Conservation (phyloP, 192 early-diverging fungal genomes). For the Backusella australiensis region DNA sequence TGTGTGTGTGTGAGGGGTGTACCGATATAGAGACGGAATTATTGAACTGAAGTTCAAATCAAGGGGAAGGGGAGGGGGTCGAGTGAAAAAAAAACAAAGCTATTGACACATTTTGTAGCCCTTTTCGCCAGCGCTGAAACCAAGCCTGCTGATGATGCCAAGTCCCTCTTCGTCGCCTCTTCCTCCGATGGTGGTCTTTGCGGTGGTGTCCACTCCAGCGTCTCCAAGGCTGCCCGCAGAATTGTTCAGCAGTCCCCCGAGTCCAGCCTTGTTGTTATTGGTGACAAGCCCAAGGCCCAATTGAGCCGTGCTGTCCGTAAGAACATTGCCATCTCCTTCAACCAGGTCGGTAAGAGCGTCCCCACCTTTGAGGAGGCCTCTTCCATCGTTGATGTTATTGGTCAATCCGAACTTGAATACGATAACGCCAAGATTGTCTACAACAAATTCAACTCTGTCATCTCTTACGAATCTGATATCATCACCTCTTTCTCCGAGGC, state of each 20-base stretch:
- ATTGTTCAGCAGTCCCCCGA: slow-evolving; percentile 57
- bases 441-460: slow-evolving; percentile 93
- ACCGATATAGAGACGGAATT: background rate
- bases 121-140: slow-evolving; percentile 75
- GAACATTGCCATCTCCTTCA: slow-evolving; percentile 86
- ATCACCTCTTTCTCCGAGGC: slow-evolving; percentile 65
- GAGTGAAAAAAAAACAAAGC: background rate
- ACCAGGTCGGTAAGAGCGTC: slow-evolving; percentile 86
- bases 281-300: slow-evolving; percentile 94
- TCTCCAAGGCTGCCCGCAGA: slow-evolving; percentile 80
- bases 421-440: slow-evolving; percentile 83
- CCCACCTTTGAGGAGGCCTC: slow-evolving; percentile 89
- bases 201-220: slow-evolving; percentile 96
- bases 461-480: slow-evolving; percentile 83
- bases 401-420: slow-evolving; percentile 57
- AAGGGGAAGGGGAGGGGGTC: background rate
- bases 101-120: slow-evolving; percentile 41
- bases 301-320: slow-evolving; percentile 71
- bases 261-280: slow-evolving; percentile 69
- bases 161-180: slow-evolving; percentile 74
- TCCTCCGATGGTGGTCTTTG: slow-evolving; percentile 98
- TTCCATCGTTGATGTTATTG: slow-evolving; percentile 77
- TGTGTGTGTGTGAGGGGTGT: background rate
- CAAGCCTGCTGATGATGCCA: slow-evolving; percentile 58
- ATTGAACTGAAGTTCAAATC: slow-evolving; percentile 4